Conservation (phyloP, 139 green algal genomes). For the Tetraselmis chui region DNA sequence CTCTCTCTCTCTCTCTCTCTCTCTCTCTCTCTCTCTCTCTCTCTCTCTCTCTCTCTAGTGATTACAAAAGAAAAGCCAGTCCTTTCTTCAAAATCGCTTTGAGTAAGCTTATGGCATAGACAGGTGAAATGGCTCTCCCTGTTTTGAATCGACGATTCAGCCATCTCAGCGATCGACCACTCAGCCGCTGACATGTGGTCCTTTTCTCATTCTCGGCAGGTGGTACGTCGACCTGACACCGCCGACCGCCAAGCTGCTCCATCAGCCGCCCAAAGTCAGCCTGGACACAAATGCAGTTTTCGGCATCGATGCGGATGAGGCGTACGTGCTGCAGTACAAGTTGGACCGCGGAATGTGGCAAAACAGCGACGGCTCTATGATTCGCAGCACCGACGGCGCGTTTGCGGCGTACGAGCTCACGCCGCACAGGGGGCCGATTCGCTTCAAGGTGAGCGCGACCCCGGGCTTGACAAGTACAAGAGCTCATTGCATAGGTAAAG, state of each 20-base stretch:
- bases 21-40: too few relatives aligned
- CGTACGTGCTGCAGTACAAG: slow-evolving; percentile 5
- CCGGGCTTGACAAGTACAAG: neutral
- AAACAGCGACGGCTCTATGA: neutral
- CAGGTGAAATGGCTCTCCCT: too few relatives aligned
- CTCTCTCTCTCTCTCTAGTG: too few relatives aligned
- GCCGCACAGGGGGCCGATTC: neutral
- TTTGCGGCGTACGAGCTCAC: neutral
- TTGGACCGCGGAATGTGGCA: neutral
- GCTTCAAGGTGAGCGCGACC: neutral
- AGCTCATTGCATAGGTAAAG: neutral
- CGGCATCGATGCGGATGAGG: neutral
- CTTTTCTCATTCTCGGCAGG: too few relatives aligned
- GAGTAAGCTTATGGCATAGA: too few relatives aligned
- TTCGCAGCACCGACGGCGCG: neutral
- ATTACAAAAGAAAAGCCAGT: too few relatives aligned
- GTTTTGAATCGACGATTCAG: too few relatives aligned
- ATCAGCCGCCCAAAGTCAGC: neutral
- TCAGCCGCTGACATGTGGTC: too few relatives aligned
- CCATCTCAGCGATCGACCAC: too few relatives aligned
- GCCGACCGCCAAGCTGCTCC: neutral
- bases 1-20: too few relatives aligned
- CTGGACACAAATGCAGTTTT: neutral
- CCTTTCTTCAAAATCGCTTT: too few relatives aligned
- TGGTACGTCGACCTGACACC: neutral